Conservation (phyloP, 441 rosid genomes). For the Gossypium lobatum region DNA sequence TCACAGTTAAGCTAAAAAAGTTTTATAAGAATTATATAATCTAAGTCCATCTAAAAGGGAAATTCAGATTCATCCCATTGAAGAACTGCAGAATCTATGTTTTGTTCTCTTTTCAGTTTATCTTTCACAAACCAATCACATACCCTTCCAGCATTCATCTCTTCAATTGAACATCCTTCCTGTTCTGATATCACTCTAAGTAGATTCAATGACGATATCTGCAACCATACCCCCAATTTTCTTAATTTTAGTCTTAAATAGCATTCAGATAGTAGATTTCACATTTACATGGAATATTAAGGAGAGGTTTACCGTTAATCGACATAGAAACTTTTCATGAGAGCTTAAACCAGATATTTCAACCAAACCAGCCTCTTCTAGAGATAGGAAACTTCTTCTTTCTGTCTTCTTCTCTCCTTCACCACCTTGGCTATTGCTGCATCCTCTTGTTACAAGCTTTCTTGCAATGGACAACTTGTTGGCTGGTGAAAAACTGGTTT, state of each 20-base stretch:
- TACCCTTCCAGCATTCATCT: slow-evolving; percentile 68
- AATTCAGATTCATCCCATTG: slow-evolving; percentile 79
- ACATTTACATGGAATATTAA: not conserved
- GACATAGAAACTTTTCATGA: slow-evolving; percentile 80
- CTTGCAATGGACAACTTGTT: slow-evolving; percentile 2
- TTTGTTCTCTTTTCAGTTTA: slow-evolving; percentile 68
- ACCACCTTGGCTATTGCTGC: slow-evolving; percentile 26
- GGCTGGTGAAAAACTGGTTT: slow-evolving; percentile 9
- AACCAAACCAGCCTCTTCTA: slow-evolving; percentile 86
- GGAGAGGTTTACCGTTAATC: slow-evolving; percentile 55
- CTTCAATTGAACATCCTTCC: slow-evolving; percentile 76
- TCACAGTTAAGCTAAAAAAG: too few species aligned
- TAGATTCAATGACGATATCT: slow-evolving; percentile 83
- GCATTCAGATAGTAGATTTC: not conserved
- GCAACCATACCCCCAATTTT: not conserved
- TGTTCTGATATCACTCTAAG: slow-evolving; percentile 66
- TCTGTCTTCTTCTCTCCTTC: slow-evolving; percentile 32
- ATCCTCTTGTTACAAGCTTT: slow-evolving; percentile 20
- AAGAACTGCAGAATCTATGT: slow-evolving; percentile 59
- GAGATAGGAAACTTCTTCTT: slow-evolving; percentile 46
- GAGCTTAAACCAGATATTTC: slow-evolving; percentile 70
- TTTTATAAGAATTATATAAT: too few species aligned
- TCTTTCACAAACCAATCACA: slow-evolving; percentile 88
- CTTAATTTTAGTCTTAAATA: not conserved
- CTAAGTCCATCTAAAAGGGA: too few species aligned